Evolutionary conservation across 768 basidiomycete species (phyloP), one percentile per base, ranked within the genome.

Genomic region (Suillus hirtellus): DNA sequence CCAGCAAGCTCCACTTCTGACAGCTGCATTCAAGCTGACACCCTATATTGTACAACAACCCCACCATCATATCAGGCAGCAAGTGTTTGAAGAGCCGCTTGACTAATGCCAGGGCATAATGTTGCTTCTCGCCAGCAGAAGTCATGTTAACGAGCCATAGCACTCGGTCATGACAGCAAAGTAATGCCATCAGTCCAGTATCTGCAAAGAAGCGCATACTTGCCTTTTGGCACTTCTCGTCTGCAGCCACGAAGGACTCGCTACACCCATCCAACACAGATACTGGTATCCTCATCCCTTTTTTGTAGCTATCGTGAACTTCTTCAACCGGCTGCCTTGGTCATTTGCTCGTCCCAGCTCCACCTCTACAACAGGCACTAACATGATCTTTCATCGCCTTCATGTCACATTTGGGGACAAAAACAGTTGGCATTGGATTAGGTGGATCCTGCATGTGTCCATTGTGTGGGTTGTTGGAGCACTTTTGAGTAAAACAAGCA

Each of bases 401-500:
- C 5, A 61, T 34, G 3, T 61, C 49, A 10, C 21, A 9, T 40
- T 55, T 12, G 2, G 49, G 47, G 21, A 61, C 10, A 35, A 62
- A 62, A 10, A 38, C n/a, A 14, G 52, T 38, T 12, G 50, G 37
- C 8, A 2, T 62, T 10, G 24, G 61, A 3, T 62, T 62, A n/a
- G 61, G 61, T 12, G 21, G 52, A 43, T 62, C 61, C 8, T 40
- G 50, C 24, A 4, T 47, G 34, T 4, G 4, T 12, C 35, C 21
- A 34, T 47, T 37, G 9, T 19, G 12, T 10, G 49, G 34, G 31
- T 62, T 62, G 50, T 52, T 21, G 19, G 61, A 62, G 15, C 58
- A 19, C 59, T 77, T 76, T 60, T 78, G 77, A 7, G 68, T 74
- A 59, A 78, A 78, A 63, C 72, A 75, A 0, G 72, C 72, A 66